These are phyloP conservation scores for Solanum raphanifolium DNA, from an alignment of 257 asterid species.

Conservation along the genomic window DNA sequence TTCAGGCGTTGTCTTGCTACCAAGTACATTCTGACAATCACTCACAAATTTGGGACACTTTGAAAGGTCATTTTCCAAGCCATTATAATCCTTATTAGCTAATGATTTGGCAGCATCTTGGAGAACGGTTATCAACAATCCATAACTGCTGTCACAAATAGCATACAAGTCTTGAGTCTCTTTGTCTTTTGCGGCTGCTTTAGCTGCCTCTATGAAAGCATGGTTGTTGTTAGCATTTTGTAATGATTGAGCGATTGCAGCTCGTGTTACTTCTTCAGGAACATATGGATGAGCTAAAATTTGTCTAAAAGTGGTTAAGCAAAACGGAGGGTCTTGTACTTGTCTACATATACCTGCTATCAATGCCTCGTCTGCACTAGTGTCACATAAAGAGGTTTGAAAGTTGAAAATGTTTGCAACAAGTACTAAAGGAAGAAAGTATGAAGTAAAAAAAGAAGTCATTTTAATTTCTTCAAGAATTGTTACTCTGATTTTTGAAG, in stretches of 20 bases:
- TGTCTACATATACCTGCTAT: background rate
- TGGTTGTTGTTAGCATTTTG: background rate
- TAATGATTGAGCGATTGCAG: background rate
- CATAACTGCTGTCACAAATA: background rate
- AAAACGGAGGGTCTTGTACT: background rate
- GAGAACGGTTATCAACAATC: background rate
- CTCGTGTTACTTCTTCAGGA: background rate
- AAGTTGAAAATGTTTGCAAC: background rate
- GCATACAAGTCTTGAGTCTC: background rate
- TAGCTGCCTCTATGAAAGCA: background rate
- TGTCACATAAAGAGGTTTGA: background rate
- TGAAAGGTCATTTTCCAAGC: background rate
- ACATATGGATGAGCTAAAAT: background rate
- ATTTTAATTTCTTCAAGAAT: background rate
- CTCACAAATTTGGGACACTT: background rate
- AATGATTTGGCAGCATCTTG: background rate
- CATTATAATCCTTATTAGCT: background rate
- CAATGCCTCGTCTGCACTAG: background rate
- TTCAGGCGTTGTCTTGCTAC: background rate
- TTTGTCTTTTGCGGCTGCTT: background rate
- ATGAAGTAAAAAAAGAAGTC: background rate
- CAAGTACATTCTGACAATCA: background rate
- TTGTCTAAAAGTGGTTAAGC: background rate
- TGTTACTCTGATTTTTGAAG: background rate
- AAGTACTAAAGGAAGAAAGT: background rate